phyloP scores from a whole-genome alignment of 1,284 basidiomycete genomes.

The Sparassis latifolia region DNA sequence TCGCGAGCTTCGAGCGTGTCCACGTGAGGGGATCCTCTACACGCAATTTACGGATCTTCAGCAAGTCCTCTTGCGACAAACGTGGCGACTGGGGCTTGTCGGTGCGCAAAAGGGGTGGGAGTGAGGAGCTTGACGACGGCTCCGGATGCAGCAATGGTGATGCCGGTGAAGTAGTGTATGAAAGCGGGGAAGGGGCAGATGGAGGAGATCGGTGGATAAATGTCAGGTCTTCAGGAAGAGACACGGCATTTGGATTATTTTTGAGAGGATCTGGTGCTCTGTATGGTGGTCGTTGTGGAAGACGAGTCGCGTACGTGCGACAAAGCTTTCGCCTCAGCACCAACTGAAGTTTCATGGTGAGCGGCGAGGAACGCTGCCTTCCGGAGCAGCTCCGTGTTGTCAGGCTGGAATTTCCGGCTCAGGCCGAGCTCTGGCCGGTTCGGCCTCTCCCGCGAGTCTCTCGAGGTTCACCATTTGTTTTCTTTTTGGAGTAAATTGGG shows the following conservation, averaged over 20 bases:
- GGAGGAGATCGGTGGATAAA: conserved; percentile 78
- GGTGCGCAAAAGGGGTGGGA: conserved; percentile 35
- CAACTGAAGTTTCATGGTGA: conserved; percentile 16
- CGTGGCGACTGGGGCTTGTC: conserved; percentile 27
- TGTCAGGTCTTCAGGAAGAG: conserved; percentile 52
- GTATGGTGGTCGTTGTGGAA: conserved; percentile 49
- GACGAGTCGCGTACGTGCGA: conserved; percentile 37
- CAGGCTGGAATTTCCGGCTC: neutral
- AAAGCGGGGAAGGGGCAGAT: conserved; percentile 60
- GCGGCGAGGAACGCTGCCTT: neutral
- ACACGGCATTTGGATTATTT: conserved; percentile 50
- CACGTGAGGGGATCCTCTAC: conserved; percentile 26
- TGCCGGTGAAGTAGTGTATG: conserved; percentile 56
- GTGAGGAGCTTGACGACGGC: conserved; percentile 26
- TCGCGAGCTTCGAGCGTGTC: conserved; percentile 29
- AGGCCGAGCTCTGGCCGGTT: neutral
- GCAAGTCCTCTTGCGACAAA: conserved; percentile 47
- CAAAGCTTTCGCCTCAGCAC: conserved; percentile 9
- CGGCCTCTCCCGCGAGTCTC: neutral
- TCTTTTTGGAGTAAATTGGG: too few relatives aligned
- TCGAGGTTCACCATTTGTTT: too few relatives aligned
- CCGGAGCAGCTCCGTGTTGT: neutral
- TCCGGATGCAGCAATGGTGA: conserved; percentile 55
- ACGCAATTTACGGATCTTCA: conserved; percentile 51
- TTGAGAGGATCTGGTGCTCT: conserved; percentile 59